Base-by-base conservation (phyloP, 805 yeast species). In the Metschnikowia corniflorae region DNA sequence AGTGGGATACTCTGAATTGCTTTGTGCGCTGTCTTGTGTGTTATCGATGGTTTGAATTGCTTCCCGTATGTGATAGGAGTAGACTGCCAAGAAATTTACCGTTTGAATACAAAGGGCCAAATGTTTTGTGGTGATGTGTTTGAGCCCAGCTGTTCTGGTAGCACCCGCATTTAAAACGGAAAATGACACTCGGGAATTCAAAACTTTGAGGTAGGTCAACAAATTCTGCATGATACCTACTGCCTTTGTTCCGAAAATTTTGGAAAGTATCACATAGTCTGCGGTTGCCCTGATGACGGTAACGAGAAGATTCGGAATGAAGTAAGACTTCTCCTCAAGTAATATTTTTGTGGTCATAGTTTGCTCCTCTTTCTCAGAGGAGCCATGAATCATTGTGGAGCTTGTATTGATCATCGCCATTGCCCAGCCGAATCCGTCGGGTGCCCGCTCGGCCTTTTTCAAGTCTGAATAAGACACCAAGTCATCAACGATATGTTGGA, bases 141-240 rank as follows among this genome's bases (percentile, higher is more conserved):
- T 78, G 33, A 83, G 63, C 0, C 86, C 87, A 0, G 91, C 85
- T 0, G 88, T 75, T 44, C 77, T 60, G 2, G 85, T 81, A 1
- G 91, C 91, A 27, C 84, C 86, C 1, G 89, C 87, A 29, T 80
- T 82, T 24, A 84, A 61, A 26, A 84, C 79, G 4, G 84, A 74
- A 43, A 76, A 75, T 4, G 75, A 71, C 5, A 75, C 62, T 41
- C 78, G 73, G 13, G 75, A 56, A 47, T 82, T 81, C 50, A 75
- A 60, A 8, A 71, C 54, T 34, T 65, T 66, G 44, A 65, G 60
- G 42, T 53, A 58, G 27, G 70, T 69, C 29, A 80, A 46, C n/a
- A 77, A 47, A 40, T 70, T 63, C 18, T 61, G 61, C 39, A 74
- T 78, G 27, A 77, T 62, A 6, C 50, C 44, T 0, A 55, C 31